A percentile compares a stretch with the other conserved stretches of the same genome.
phyloP scores from a whole-genome alignment of 2,329 filamentous ascomycete species.

The Emericellopsis cladophorae region DNA sequence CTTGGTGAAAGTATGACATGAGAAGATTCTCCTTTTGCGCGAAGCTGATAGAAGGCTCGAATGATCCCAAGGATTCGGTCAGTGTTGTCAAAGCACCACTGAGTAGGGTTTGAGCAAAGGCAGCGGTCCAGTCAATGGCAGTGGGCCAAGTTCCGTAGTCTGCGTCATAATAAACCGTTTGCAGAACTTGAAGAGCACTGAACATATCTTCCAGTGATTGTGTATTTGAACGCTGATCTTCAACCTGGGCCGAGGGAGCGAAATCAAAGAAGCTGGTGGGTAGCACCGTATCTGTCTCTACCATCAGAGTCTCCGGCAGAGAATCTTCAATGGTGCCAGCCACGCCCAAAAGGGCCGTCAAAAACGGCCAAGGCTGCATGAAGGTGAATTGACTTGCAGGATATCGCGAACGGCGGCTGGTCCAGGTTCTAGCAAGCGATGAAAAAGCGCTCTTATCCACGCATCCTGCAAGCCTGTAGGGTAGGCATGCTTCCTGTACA shows the following conservation, averaged over 20 bases:
- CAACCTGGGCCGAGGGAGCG: background rate
- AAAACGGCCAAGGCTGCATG: background rate
- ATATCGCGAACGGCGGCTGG: no score
- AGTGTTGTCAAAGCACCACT: slow-evolving; percentile 62
- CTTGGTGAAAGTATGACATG: slow-evolving; percentile 68
- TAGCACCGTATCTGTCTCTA: no score
- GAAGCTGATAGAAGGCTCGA: slow-evolving; percentile 17
- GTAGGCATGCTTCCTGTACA: no score
- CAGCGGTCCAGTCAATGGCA: slow-evolving; percentile 88
- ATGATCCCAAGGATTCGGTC: slow-evolving; percentile 39
- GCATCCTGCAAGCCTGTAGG: no score
- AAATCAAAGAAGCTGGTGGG: slow-evolving; percentile 1
- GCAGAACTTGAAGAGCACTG: slow-evolving; percentile 60
- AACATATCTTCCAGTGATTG: slow-evolving; percentile 36
- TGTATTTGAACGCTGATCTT: background rate
- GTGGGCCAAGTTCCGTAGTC: slow-evolving; percentile 74
- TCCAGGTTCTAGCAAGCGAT: no score
- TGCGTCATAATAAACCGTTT: slow-evolving; percentile 63
- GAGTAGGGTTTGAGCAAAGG: slow-evolving; percentile 70
- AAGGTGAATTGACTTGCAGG: no score
- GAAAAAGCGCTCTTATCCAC: no score
- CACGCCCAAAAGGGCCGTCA: background rate
- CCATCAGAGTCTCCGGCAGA: background rate
- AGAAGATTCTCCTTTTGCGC: slow-evolving; percentile 63
- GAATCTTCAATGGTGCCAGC: background rate